Base-by-base conservation (phyloP, 306 rosid genomes). In the Acmispon strigosus region DNA sequence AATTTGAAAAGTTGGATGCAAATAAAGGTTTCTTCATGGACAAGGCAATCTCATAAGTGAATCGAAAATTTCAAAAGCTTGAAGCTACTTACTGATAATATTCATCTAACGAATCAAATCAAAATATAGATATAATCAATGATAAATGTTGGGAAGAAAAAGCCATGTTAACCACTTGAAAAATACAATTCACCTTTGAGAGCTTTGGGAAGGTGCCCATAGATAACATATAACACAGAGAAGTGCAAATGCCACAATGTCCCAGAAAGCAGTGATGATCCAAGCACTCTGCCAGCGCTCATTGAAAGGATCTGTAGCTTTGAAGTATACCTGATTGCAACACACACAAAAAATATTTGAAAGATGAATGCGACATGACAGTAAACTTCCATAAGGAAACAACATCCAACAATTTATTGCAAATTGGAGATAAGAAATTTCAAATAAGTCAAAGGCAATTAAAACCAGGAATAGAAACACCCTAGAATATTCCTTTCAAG, bases 191-290 rank as follows among this genome's bases (percentile, higher is more conserved):
- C 66, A 94, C 98, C 97, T 83, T 82, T 94, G 97, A 68, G 98
- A 90, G 84, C 92, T 94, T 77, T 90, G 98, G 70, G 98, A 94
- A 61, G 98, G 98, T 9, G 98, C 95, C 98, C 98, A 94, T 37
- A 90, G 96, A 78, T 83, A 90, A 84, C 98, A 89, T 76, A 94
- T 84, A 52, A 90, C 96, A 68, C 89, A 84, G 5, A 94, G 95
- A 81, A 94, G 78, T 50, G 85, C 86, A 80, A 87, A 89, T 55
- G 97, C 88, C 44, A 90, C 86, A 82, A 86, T 69, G 83, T 94
- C 96, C 98, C 98, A 90, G 77, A 94, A 94, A 62, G 96, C 96
- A 78, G 92, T 90, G 79, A 94, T 86, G 79, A 94, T 77, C 98
- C 98, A 94, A 72, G 95, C 97, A 84, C 91, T 90, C 84, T 87